Evolutionary conservation across 331 rosid genomes (phyloP).

Genomic region (Ulmus americana): DNA sequence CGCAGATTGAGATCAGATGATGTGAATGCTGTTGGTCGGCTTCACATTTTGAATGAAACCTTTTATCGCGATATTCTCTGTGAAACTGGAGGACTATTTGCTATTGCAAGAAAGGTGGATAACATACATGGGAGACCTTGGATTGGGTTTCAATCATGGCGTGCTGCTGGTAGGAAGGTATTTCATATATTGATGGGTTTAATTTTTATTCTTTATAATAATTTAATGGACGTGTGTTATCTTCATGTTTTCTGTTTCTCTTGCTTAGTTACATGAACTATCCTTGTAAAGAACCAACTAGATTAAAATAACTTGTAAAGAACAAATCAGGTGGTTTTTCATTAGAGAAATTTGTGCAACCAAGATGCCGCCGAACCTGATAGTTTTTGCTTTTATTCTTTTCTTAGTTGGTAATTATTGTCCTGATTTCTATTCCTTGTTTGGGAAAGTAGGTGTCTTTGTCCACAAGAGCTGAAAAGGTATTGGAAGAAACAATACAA

Average conservation of each 20-base stretch:
- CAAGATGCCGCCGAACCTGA: background rate
- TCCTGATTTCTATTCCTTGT: constrained; percentile 18
- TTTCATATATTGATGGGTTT: constrained; percentile 26
- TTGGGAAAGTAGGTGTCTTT: constrained; percentile 57
- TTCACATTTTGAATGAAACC: constrained; percentile 66
- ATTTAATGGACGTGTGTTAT: background rate
- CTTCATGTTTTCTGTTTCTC: background rate
- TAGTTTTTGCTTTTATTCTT: background rate
- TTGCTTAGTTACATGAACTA: background rate
- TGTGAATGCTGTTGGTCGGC: constrained; percentile 66
- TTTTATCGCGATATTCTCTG: constrained; percentile 67
- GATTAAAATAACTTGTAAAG: background rate
- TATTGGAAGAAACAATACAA: constrained; percentile 60
- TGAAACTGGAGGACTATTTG: constrained; percentile 91
- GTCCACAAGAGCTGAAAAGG: constrained; percentile 54
- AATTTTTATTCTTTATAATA: background rate
- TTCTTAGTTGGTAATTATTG: constrained; percentile 5
- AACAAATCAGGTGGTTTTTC: background rate
- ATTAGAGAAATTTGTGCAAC: background rate
- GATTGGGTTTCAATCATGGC: constrained; percentile 99
- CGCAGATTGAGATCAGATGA: constrained; percentile 81
- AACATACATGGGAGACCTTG: constrained; percentile 79
- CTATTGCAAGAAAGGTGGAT: constrained; percentile 83
- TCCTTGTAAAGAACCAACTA: too few species aligned
- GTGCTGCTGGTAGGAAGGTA: constrained; percentile 96